Evolutionary conservation across 2,329 filamentous ascomycete species (phyloP).

Genomic region (Magnaporthales sp.): DNA sequence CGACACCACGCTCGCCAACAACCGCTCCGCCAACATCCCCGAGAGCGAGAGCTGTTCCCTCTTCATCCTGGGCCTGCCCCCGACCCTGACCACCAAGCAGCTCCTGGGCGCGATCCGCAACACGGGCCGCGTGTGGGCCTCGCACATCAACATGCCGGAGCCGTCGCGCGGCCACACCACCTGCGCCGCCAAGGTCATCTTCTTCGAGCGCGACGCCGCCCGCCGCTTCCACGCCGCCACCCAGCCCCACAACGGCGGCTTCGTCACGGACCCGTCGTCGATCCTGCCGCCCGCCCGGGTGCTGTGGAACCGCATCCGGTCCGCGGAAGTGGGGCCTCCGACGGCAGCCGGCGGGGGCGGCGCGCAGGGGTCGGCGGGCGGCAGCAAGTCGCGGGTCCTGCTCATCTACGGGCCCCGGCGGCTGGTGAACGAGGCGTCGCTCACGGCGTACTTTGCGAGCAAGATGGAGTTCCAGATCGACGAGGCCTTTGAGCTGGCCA

Average conservation of each 20-base stretch:
- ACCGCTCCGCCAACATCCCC: conserved; percentile 30
- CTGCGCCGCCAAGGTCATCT: conserved; percentile 40
- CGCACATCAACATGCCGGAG: conserved; percentile 41
- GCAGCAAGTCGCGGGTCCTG: conserved; percentile 36
- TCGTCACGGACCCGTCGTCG: conserved; percentile 23
- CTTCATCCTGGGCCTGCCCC: conserved; percentile 43
- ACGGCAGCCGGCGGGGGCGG: neutral
- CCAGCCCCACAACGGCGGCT: conserved; percentile 17
- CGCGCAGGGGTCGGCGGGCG: conserved; percentile 11
- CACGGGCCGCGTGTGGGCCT: conserved; percentile 41
- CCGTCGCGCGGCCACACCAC: conserved; percentile 21
- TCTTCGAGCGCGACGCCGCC: conserved; percentile 33
- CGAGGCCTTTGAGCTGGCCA: conserved; percentile 24
- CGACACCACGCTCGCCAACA: conserved; percentile 24
- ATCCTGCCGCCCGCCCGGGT: conserved; percentile 24
- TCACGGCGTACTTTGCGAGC: conserved; percentile 30
- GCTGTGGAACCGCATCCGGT: conserved; percentile 39
- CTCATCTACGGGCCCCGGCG: conserved; percentile 34
- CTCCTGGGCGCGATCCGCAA: conserved; percentile 34
- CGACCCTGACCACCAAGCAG: conserved; percentile 26
- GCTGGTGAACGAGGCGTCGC: conserved; percentile 32
- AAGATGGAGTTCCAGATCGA: conserved; percentile 41
- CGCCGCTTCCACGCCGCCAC: conserved; percentile 20
- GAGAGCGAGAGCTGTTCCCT: conserved; percentile 37
- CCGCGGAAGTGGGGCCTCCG: conserved; percentile 14